Evolutionary conservation across 2,329 filamentous ascomycete species (phyloP), one percentile per base, ranked within the genome.

Genomic region (Didymella arachidicola): DNA sequence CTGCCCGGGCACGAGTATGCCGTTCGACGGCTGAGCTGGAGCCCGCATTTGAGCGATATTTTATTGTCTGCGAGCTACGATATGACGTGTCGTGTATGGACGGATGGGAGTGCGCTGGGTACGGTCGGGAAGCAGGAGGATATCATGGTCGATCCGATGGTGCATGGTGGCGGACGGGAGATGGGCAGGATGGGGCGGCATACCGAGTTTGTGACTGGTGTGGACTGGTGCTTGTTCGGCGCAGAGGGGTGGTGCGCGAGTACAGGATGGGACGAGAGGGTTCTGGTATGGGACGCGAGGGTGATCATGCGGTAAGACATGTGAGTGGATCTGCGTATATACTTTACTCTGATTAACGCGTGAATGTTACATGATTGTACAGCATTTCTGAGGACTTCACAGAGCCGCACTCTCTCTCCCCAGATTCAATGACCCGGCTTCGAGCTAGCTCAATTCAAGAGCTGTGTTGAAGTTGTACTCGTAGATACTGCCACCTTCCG

Each of bases 211-310:
- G 93, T 90, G 10, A 97, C 93, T 3, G 95, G 95, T 7, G 91
- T 98, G 0, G 95, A 99, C 76, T 99, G 96, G 95, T 99, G 95
- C 79, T 78, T 99, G 43, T 99, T 99, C 77, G 95, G 95, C 4
- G 90, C 87, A 25, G 93, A 96, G 64, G 95, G 95, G 5, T 99
- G 95, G 95, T 93, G 93, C 66, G 93, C 95, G 2, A 96, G 91
- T 62, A 91, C 90, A 2, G 93, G 92, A 0, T 99, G 95, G 95
- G 95, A 99, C 71, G 93, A 97, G 80, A 85, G 88, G 68, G 84
- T 99, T 11, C 81, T 96, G 69, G 86, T 99, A 6, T 99, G 94
- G 94, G 95, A 99, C 80, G 91, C 93, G 38, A 88, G 87, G 67
- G 83, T 83, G 12, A 77, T 86, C 45, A 90, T 90, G 85, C 60